Percentiles rank a stretch among this genome's conserved stretches.
Conservation (phyloP, 1,139 yeast genomes). For the Pichia sp. region DNA sequence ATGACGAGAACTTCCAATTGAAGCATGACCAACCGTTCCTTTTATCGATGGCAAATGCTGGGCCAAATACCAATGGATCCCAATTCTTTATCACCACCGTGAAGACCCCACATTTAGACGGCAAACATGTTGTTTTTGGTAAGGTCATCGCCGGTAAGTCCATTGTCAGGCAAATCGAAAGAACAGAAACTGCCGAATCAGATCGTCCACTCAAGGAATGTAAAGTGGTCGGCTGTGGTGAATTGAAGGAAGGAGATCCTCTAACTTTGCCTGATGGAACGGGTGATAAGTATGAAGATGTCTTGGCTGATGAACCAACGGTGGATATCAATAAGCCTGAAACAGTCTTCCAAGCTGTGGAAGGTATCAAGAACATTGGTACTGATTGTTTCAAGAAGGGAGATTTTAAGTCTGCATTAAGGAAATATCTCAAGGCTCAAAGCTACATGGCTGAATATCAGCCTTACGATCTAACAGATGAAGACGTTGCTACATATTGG, state of each 20-base stretch:
- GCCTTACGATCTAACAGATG: constrained; percentile 64
- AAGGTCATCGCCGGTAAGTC: constrained; percentile 80
- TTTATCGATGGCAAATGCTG: constrained; percentile 95
- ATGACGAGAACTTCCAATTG: constrained; percentile 79
- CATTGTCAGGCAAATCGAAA: constrained; percentile 72
- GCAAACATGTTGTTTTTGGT: constrained; percentile 96
- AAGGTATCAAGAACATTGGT: constrained; percentile 71
- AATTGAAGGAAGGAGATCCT: constrained; percentile 53
- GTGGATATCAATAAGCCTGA: constrained; percentile 57
- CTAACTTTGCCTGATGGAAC: constrained; percentile 62
- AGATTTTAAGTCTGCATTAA: constrained; percentile 50
- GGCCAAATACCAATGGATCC: constrained; percentile 92
- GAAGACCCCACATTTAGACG: constrained; percentile 70
- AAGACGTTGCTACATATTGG: constrained; percentile 44
- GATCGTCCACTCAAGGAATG: constrained; percentile 67
- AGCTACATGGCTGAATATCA: constrained; percentile 65
- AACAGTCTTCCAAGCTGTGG: constrained; percentile 63
- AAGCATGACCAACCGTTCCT: constrained; percentile 82
- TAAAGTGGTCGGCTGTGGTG: constrained; percentile 75
- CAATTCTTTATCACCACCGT: constrained; percentile 86
- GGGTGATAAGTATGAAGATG: constrained; percentile 80
- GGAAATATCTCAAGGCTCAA: constrained; percentile 69
- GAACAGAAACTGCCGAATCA: constrained; percentile 53
- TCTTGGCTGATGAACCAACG: constrained; percentile 65
- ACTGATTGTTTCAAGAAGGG: constrained; percentile 68